Base-by-base conservation (phyloP, 106 monocot genomes). In the Acorus calamus region DNA sequence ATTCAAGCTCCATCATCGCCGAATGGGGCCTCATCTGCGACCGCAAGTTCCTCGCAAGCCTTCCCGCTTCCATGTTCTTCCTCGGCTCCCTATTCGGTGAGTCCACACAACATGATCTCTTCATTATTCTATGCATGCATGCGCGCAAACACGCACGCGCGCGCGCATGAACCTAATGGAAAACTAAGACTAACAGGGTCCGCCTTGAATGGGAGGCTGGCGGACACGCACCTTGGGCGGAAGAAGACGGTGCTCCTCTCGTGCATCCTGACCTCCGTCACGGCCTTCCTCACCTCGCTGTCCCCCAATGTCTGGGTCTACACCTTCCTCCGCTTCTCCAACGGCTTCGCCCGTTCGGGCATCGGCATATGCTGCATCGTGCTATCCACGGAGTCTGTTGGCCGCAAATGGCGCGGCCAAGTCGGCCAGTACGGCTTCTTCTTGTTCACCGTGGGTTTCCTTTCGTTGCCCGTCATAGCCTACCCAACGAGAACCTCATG, bases 1-100 rank as follows among this genome's bases (percentile, higher is more conserved):
- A 61, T 44, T 78, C 74, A 64, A 84, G 65, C 73, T 86, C 91
- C 8, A 91, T 66, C 3, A 66, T 91, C 5, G 78, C 86, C 0
- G 86, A 91, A 60, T 91, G 91, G 91, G 76, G 59, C 44, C 80
- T 91, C 57, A 62, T 83, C 3, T 91, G 91, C 48, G 86, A 69
- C 28, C 54, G 59, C 53, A 83, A 74, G 71, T 86, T 86, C 68
- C 50, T 43, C 50, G 86, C 83, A 44, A 81, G 91, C 3, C 14
- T 81, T 49, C 91, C 91, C 3, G 81, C 91, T 1, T 86, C 83
- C n/a, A 65, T 81, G 73, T 91, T 86, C 80, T 91, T 91, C 78
- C 50, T 86, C 9, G 91, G 91, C 5, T 86, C 83, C 2, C 80
- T 91, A 46, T 61, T 86, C 41, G 91, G 90, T 85, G 66, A 48